Percentiles rank a stretch among this genome's conserved stretches.
These are phyloP conservation scores for Sarocladiaceae sp. DNA, from an alignment of 2,329 filamentous ascomycete genomes.

Conservation along the genomic window DNA sequence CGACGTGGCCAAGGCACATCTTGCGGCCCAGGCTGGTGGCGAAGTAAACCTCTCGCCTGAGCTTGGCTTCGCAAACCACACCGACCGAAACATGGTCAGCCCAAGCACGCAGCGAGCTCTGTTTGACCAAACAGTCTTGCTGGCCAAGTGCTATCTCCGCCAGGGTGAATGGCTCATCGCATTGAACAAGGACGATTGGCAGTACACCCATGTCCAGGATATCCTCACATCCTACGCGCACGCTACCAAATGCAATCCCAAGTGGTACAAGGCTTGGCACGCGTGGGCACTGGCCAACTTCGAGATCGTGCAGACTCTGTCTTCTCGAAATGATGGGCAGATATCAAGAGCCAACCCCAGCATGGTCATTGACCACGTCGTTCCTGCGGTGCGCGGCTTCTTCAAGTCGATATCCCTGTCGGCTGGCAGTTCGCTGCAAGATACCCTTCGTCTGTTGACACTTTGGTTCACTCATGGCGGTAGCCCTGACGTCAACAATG, in stretches of 20 bases:
- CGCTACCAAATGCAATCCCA: slow-evolving; percentile 88
- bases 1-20: slow-evolving; percentile 49
- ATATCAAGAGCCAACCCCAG: slow-evolving; percentile 48
- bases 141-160: slow-evolving; percentile 93
- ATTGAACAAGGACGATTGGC: slow-evolving; percentile 84
- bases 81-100: slow-evolving; percentile 41
- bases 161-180: slow-evolving; percentile 95
- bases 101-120: slow-evolving; percentile 49
- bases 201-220: slow-evolving; percentile 78
- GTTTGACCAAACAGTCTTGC: slow-evolving; percentile 62
- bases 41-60: slow-evolving; percentile 42
- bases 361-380: slow-evolving; percentile 79
- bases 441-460: slow-evolving; percentile 86
- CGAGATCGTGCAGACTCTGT: slow-evolving; percentile 85
- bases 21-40: slow-evolving; percentile 41
- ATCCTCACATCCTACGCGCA: slow-evolving; percentile 87
- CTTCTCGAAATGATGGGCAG: slow-evolving; percentile 58
- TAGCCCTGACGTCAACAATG: slow-evolving; percentile 78
- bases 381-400: slow-evolving; percentile 92
- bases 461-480: slow-evolving; percentile 96
- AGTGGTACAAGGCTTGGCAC: slow-evolving; percentile 99
- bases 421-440: slow-evolving; percentile 87
- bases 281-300: slow-evolving; percentile 98
- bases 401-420: slow-evolving; percentile 96
- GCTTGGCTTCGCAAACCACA: slow-evolving; percentile 41